phyloP scores from a whole-genome alignment of 352 stramenopile genomes.

The Globisporangium uncinulatum region DNA sequence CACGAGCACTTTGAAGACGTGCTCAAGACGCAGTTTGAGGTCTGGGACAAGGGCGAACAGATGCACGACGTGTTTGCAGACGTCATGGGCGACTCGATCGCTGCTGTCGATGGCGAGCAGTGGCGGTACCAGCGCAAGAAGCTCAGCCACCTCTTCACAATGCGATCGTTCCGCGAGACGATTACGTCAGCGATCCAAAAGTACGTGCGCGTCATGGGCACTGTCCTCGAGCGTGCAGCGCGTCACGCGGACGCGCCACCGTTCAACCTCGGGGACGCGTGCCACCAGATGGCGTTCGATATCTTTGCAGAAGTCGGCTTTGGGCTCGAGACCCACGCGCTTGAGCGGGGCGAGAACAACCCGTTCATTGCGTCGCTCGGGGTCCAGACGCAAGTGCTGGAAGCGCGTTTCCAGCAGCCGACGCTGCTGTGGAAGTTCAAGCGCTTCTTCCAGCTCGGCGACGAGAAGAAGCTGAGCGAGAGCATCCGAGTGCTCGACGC shows the following conservation, averaged over 20 bases:
- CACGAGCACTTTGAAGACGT: conserved; percentile 38
- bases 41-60: conserved; percentile 29
- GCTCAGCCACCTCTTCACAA: conserved; percentile 21
- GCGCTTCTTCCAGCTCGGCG: conserved; percentile 25
- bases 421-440: conserved; percentile 32
- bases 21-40: conserved; percentile 47
- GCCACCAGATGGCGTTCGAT: conserved; percentile 51
- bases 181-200: conserved; percentile 15
- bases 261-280: conserved; percentile 36
- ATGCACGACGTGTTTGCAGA: conserved; percentile 30
- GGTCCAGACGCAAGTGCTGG: conserved; percentile 25
- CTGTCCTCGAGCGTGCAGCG: not conserved
- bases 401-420: conserved; percentile 24
- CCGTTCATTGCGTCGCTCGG: conserved; percentile 32
- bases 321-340: conserved; percentile 19
- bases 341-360: conserved; percentile 24
- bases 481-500: conserved; percentile 22
- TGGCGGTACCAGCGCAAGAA: conserved; percentile 41
- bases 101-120: conserved; percentile 21
- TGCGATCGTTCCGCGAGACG: conserved; percentile 21
- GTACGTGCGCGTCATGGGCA: not conserved
- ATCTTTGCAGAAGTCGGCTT: conserved; percentile 58
- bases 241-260: conserved; percentile 7
- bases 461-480: conserved; percentile 17
- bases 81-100: conserved; percentile 54